Evolutionary conservation across 2,329 filamentous ascomycete genomes (phyloP), one percentile per base, ranked within the genome.

Genomic region (Penicillium sp.): DNA sequence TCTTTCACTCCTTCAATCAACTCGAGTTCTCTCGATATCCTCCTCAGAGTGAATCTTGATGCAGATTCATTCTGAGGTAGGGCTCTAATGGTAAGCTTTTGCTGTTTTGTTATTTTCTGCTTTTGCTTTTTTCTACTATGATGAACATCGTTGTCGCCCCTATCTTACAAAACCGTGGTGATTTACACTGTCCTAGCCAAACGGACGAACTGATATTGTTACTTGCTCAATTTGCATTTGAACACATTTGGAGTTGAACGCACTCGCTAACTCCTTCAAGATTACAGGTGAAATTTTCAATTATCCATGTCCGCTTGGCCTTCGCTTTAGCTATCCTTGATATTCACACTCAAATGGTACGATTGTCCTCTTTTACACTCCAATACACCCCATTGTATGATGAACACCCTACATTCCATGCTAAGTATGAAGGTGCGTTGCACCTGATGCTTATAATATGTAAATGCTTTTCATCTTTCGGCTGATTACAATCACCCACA

Each of bases 381-480:
- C 27, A 16, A 37, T 47, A 35, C 51, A 49, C 39, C 52, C 39
- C 55, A 56, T 71, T 71, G 69, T 72, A 77, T 83, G 82, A 84
- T 84, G 80, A 77, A 74, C 76, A 73, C 59, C 63, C 71, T 74
- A 82, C 80, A 83, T 83, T 84, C 82, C 82, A 85, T 85, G 83
- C 83, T 85, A 85, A 85, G 74, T 76, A 82, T 84, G 81, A 84
- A 81, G 81, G 75, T 74, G 72, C 62, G 62, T 63, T 70, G 70
- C 70, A 72, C 72, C 78, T 78, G 71, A 78, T 84, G 82, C 75
- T 81, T 82, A 76, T 75, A 71, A 77, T 71, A 79, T 81, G 81
- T 83, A 82, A 78, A 80, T 80, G 79, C 80, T 85, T 84, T 84
- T 85, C 83, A 85, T 85, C 83, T 85, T 85, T 85, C 83, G 77